Base-by-base conservation (phyloP, 345 rosid genomes). In the Populus deltoides region DNA sequence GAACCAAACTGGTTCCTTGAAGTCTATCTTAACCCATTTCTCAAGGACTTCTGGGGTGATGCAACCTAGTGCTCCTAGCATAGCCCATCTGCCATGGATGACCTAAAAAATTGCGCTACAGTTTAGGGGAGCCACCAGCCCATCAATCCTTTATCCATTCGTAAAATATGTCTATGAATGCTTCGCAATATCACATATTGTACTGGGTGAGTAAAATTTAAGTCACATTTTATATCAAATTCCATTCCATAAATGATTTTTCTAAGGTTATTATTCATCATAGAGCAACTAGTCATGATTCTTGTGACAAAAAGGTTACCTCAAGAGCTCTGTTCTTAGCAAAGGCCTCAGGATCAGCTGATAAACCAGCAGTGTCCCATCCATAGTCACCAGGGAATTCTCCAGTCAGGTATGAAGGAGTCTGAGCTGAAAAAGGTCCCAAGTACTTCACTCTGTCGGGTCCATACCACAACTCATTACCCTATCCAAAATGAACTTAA, bases 1-100 rank as follows among this genome's bases (percentile, higher is more conserved):
- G 93, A 96, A 96, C 99, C 97, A 96, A n/a, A 93, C 90, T 20
- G 99, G 94, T 72, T 93, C 99, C 86, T 93, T 93, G 94, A 96
- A 92, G 78, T 91, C 89, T 43, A 95, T 91, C 84, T 75, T 86
- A 16, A 92, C 81, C 97, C 97, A 93, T 77, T 92, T 93, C 87
- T 89, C 85, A 5, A 93, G 92, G 33, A 86, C 97, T 85, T 96
- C 97, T 29, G 97, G 99, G 45, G 97, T 92, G 59, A 96, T 87
- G 93, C 98, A 96, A 70, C 99, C 99, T 7, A 93, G 83, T 35
- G 99, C 98, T 81, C 97, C 98, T 67, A 95, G 88, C 97, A 95
- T 95, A 22, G 97, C 98, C 99, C 98, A 93, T 70, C 99, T 84
- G 31, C 99, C 92, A 81, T 95, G 99, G 73, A 95, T 95, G 71